These are phyloP conservation scores for Phialophora tarda DNA, from an alignment of 2,329 filamentous ascomycete genomes.

Conservation along the genomic window DNA sequence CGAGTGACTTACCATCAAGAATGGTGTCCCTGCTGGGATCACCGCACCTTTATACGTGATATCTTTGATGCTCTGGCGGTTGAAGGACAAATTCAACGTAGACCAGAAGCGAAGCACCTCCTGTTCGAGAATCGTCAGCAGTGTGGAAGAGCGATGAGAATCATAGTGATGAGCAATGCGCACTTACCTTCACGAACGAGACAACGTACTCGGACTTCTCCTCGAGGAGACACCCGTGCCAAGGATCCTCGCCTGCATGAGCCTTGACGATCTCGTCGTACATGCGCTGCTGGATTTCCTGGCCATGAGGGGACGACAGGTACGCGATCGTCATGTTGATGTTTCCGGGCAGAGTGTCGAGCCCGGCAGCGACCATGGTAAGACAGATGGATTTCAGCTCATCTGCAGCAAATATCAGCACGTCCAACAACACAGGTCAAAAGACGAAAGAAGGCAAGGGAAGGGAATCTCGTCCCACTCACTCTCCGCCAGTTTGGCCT, in stretches of 20 bases:
- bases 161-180: not conserved
- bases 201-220: slow-evolving; percentile 78
- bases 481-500: slow-evolving; percentile 71
- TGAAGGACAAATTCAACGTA: slow-evolving; percentile 71
- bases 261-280: slow-evolving; percentile 70
- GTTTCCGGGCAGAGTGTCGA: slow-evolving; percentile 80
- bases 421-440: not conserved
- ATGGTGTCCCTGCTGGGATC: slow-evolving; percentile 76
- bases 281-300: slow-evolving; percentile 71
- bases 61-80: slow-evolving; percentile 18
- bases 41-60: slow-evolving; percentile 20
- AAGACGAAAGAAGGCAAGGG: not conserved
- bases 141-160: not conserved
- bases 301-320: slow-evolving; percentile 68
- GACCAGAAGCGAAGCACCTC: slow-evolving; percentile 79
- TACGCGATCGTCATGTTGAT: slow-evolving; percentile 79
- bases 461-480: slow-evolving; percentile 9
- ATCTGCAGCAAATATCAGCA: slow-evolving; percentile 50
- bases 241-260: slow-evolving; percentile 74
- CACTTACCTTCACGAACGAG: slow-evolving; percentile 66
- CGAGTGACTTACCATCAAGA: slow-evolving; percentile 67
- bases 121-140: slow-evolving; percentile 6
- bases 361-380: slow-evolving; percentile 78
- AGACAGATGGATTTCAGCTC: slow-evolving; percentile 80
- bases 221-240: slow-evolving; percentile 72